Evolutionary conservation across 495 filamentous ascomycete genomes (phyloP), one percentile per base, ranked within the genome.

Genomic region (Aspergillus saccharolyticus): DNA sequence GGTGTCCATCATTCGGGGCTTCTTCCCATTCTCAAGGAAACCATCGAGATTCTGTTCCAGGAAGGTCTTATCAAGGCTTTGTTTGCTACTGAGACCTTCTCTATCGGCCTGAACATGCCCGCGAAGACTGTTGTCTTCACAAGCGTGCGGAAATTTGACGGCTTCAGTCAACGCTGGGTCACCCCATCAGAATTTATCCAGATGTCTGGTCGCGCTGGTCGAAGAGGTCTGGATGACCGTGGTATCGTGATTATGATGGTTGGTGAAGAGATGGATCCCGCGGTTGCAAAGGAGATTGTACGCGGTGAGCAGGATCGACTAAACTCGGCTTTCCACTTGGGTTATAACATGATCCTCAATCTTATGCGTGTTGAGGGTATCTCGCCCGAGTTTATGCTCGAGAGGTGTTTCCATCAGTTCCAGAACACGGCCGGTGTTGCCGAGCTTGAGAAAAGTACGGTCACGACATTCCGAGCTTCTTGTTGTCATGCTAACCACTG

Each of bases 241-340:
- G 94, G 94, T 81, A 96, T 98, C 66, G 94, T 97, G 63, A 98
- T 98, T 67, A 96, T 98, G 89, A 98, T 98, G 94, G 85, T 98
- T 52, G 89, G 95, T 59, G 89, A 92, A 66, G 89, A 91, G 74
- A 95, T 98, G 82, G 95, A 97, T 59, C 95, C 94, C n/a, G 84
- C 86, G 1, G 82, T 88, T 54, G 94, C 94, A 22, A 94, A 94
- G 71, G 86, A 89, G 50, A 96, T 98, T 57, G 94, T 98, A 24
- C 89, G 93, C 52, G 94, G 94, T 66, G 87, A 96, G 66, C 94
- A 98, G 67, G 94, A 98, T 69, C 87, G 90, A 44, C 83, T 98
- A 43, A 97, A 97, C 72, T 97, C 94, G 3, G 94, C 94, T 15
- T 98, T 98, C 76, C 89, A 97, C 67, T 80, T 98, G 12, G 91